Evolutionary conservation across 352 stramenopile genomes (phyloP).

Genomic region (Globisporangium nunn): DNA sequence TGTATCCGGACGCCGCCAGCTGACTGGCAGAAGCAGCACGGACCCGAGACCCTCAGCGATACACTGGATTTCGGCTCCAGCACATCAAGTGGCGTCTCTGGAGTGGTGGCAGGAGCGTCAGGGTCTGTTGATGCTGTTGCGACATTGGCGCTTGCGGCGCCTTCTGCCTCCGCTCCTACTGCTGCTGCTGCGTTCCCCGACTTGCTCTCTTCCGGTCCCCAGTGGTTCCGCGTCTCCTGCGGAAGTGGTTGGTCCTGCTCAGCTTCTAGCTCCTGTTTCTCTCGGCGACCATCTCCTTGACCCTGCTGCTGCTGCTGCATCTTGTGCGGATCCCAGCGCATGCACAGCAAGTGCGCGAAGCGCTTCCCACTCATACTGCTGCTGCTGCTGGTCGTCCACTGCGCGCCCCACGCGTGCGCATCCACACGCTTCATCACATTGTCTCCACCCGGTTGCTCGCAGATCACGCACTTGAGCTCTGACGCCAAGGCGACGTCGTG

Average conservation of each 20-base stretch:
- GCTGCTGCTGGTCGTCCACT: neutral
- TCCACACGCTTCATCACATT: slow-evolving; percentile 25
- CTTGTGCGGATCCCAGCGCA: slow-evolving; percentile 36
- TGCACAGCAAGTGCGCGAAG: slow-evolving; percentile 42
- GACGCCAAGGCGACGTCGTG: slow-evolving; percentile 12
- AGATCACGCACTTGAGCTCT: slow-evolving; percentile 30
- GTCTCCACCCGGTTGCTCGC: slow-evolving; percentile 18
- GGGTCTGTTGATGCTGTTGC: neutral
- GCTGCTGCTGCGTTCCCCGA: neutral
- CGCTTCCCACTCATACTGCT: neutral
- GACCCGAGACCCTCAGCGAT: slow-evolving; percentile 10
- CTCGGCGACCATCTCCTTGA: slow-evolving; percentile 3
- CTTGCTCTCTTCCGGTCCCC: neutral
- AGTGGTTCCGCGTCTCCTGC: neutral
- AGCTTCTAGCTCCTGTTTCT: neutral
- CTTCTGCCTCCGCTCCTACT: too few species aligned
- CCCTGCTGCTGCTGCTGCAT: slow-evolving; percentile 4
- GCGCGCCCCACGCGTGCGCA: slow-evolving; percentile 4
- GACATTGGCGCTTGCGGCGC: too few species aligned
- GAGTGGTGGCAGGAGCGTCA: slow-evolving; percentile 1
- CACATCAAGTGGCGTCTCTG: slow-evolving; percentile 2
- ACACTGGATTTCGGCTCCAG: slow-evolving; percentile 11
- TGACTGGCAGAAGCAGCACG: slow-evolving; percentile 49
- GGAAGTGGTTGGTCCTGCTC: neutral
- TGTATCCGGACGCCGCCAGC: slow-evolving; percentile 38